Evolutionary conservation across 306 rosid genomes (phyloP).

Genomic region (Morella rubra): DNA sequence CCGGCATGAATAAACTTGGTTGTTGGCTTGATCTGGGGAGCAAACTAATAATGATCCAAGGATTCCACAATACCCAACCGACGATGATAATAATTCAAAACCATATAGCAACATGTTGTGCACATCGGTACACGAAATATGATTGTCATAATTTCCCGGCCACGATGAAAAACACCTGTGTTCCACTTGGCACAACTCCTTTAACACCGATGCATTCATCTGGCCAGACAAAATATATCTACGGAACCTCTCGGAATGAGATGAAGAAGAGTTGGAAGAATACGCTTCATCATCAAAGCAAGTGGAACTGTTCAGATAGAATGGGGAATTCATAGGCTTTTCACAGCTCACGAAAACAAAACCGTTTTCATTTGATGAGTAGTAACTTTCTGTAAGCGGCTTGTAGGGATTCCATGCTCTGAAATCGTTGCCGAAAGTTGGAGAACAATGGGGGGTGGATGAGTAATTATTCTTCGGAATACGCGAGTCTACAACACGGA

Average conservation of each 20-base stretch:
- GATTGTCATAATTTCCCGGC: not conserved
- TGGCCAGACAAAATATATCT: not conserved
- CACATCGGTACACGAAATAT: not conserved
- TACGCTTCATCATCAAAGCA: not conserved
- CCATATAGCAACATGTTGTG: not conserved
- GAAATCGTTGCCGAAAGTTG: too few relatives aligned
- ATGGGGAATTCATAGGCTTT: not conserved
- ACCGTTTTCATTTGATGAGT: too few relatives aligned
- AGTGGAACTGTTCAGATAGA: constrained; percentile 6
- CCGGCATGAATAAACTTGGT: too few relatives aligned
- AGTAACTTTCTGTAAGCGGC: not conserved
- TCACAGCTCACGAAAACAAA: not conserved
- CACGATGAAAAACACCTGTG: not conserved
- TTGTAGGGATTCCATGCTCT: too few relatives aligned
- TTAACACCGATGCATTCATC: not conserved
- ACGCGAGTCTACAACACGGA: constrained; percentile 2
- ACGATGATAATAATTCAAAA: not conserved
- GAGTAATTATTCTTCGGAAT: constrained; percentile 6
- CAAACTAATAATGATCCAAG: not conserved
- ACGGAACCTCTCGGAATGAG: not conserved
- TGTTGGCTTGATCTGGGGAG: not conserved
- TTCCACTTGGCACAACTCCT: not conserved
- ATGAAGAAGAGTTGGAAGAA: not conserved
- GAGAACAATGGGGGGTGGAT: constrained; percentile 8
- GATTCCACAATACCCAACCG: too few relatives aligned